Evolutionary conservation across 2,329 filamentous ascomycete genomes (phyloP), one percentile per base, ranked within the genome.

Genomic region (Microsporum canis): DNA sequence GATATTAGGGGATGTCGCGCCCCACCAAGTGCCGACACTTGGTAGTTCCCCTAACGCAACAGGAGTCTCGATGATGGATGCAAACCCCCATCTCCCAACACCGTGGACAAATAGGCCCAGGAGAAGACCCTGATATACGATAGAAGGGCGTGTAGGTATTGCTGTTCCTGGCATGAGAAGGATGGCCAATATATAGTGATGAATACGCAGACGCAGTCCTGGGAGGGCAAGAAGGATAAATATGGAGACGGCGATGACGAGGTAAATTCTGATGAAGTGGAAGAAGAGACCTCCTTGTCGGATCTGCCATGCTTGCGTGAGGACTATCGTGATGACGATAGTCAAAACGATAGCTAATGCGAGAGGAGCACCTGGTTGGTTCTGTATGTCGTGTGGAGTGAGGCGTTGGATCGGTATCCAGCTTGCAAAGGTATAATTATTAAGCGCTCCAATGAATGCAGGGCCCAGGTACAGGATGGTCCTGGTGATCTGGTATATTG

Each of bases 21-120:
- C 73, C 69, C 76, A 75, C 67, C 75, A 70, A 55, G 76, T 77
- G 61, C 76, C 75, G 33, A 68, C 66, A 23, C 75, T 75, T 68
- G 71, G 61, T 69, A 78, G 55, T 74, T 81, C 79, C 7, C 82
- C 79, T 29, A 99, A 76, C 0, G 85, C 84, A 0, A 75, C 80
- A 0, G 88, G 84, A 0, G 94, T 97, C 74, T 99, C 87, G 14
- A 99, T 81, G 55, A 99, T 84, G 0, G 88, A 82, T 64, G 90
- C 91, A 72, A 95, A 99, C 0, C 91, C 91, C 94, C 94, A 97
- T 49, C 92, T 83, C 3, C 91, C 92, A 63, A 95, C 85, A 59
- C 94, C 92, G 71, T 96, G 96, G 75, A 96, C 86, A 73, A 96
- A 97, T 0, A 97, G 81, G 0, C 94, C 94, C 5, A 97, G 77